Evolutionary conservation across 2,329 filamentous ascomycete species (phyloP).

Genomic region (Juglanconis juglandina): DNA sequence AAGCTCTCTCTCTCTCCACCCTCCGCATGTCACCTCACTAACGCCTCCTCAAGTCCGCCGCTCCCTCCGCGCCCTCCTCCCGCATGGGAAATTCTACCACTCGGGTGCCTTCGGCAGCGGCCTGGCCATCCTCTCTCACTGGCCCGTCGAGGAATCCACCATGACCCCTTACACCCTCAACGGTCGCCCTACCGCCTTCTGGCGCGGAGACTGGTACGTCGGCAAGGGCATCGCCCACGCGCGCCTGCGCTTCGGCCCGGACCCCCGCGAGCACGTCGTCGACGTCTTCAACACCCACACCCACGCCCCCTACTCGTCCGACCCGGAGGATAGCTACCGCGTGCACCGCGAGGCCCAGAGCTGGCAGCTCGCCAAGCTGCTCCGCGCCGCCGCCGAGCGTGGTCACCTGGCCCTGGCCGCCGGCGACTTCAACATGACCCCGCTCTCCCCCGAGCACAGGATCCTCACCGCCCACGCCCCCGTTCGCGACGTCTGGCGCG

Average conservation of each 20-base stretch:
- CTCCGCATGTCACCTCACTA: conserved; percentile 67
- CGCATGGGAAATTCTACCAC: conserved; percentile 90
- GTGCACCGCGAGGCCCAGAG: conserved; percentile 89
- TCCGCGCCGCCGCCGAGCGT: conserved; percentile 74
- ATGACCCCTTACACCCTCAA: conserved; percentile 90
- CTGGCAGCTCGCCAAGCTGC: conserved; percentile 90
- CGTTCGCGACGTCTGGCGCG: conserved; percentile 79
- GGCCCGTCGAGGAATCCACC: conserved; percentile 85
- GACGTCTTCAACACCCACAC: conserved; percentile 93
- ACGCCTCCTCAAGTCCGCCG: conserved; percentile 64
- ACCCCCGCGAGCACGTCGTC: conserved; percentile 58
- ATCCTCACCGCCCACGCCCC: conserved; percentile 76
- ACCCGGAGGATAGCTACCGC: conserved; percentile 74
- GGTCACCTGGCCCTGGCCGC: conserved; percentile 82
- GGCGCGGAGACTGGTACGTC: conserved; percentile 92
- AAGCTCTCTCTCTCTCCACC: conserved; percentile 57
- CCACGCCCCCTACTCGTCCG: conserved; percentile 82
- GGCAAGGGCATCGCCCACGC: conserved; percentile 91
- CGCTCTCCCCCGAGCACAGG: conserved; percentile 76
- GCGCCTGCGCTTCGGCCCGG: conserved; percentile 67
- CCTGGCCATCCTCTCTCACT: conserved; percentile 82
- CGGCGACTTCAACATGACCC: conserved; percentile 97
- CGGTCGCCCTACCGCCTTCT: conserved; percentile 89
- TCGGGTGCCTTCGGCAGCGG: conserved; percentile 87
- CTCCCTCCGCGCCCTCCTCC: conserved; percentile 69